Evolutionary conservation across 2,329 filamentous ascomycete species (phyloP).

Genomic region (Fusarium beomiforme): DNA sequence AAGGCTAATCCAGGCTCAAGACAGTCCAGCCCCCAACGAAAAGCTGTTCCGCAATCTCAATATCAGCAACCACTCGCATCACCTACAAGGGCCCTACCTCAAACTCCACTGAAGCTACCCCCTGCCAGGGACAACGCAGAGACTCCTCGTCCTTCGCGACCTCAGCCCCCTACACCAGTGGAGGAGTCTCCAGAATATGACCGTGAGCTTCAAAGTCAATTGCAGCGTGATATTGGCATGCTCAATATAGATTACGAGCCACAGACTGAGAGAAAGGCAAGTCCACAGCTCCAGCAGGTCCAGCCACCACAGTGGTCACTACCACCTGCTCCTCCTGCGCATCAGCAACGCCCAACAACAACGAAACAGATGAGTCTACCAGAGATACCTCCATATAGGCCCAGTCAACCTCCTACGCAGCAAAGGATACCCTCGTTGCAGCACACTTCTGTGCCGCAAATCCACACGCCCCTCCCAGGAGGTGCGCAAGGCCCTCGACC

Average conservation of each 20-base stretch:
- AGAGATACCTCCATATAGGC: slow-evolving; percentile 66
- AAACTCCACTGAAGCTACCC: slow-evolving; percentile 48
- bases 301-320: slow-evolving; percentile 25
- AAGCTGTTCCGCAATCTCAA: slow-evolving; percentile 54
- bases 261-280: slow-evolving; percentile 18
- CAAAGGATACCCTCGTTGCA: slow-evolving; percentile 44
- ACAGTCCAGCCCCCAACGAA: slow-evolving; percentile 69
- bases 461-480: slow-evolving; percentile 25
- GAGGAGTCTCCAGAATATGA: slow-evolving; percentile 69
- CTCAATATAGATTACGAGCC: slow-evolving; percentile 57
- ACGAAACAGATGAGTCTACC: slow-evolving; percentile 59
- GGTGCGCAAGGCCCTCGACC: slow-evolving; percentile 38
- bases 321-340: slow-evolving; percentile 48
- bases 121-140: slow-evolving; percentile 49
- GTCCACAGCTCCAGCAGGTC: slow-evolving; percentile 19
- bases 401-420: slow-evolving; percentile 46
- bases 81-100: slow-evolving; percentile 68
- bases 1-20: slow-evolving; percentile 62
- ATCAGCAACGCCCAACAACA: slow-evolving; percentile 50
- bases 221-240: slow-evolving; percentile 70
- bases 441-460: slow-evolving; percentile 40
- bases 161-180: slow-evolving; percentile 58
- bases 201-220: slow-evolving; percentile 67
- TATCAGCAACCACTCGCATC: slow-evolving; percentile 49
- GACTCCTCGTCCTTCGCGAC: slow-evolving; percentile 59